These are phyloP conservation scores for Porcisia hertigi DNA, from an alignment of 208 protist genomes.

Conservation along the genomic window DNA sequence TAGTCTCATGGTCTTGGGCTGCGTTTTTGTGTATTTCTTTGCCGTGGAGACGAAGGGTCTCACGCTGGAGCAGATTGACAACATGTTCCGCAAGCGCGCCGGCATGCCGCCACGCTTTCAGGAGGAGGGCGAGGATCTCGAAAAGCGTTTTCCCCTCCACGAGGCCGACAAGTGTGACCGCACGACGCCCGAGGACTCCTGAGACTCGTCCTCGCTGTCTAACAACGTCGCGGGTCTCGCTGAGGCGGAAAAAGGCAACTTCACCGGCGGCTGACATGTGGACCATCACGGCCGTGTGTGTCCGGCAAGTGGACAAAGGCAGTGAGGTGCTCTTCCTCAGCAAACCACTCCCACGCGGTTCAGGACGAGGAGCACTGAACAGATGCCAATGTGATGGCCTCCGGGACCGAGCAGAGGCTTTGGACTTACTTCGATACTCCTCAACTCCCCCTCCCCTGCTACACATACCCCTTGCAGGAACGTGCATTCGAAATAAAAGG, in stretches of 20 bases:
- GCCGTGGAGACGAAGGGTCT: slow-evolving; percentile 89
- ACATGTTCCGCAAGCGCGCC: slow-evolving; percentile 67
- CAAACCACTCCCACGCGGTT: background rate
- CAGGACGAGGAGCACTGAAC: background rate
- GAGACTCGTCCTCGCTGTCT: slow-evolving; percentile 3
- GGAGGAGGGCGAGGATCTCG: slow-evolving; percentile 24
- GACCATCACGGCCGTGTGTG: background rate
- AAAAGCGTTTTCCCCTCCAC: slow-evolving; percentile 4
- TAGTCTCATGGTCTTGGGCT: slow-evolving; percentile 57
- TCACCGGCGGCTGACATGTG: background rate
- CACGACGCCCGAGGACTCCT: background rate
- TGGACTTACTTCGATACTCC: background rate
- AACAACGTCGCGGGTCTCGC: slow-evolving; percentile 8
- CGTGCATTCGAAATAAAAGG: background rate
- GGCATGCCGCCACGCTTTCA: slow-evolving; percentile 41
- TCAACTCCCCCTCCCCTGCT: background rate
- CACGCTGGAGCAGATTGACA: slow-evolving; percentile 86
- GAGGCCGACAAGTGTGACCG: slow-evolving; percentile 7
- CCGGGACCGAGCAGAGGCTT: background rate
- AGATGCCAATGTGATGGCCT: background rate
- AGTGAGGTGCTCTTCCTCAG: background rate
- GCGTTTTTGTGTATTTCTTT: slow-evolving; percentile 80
- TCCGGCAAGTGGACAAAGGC: background rate
- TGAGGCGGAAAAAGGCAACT: background rate
- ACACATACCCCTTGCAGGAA: background rate